These are phyloP conservation scores for Graphium sp. DNA, from an alignment of 2,329 filamentous ascomycete genomes.

Conservation along the genomic window DNA sequence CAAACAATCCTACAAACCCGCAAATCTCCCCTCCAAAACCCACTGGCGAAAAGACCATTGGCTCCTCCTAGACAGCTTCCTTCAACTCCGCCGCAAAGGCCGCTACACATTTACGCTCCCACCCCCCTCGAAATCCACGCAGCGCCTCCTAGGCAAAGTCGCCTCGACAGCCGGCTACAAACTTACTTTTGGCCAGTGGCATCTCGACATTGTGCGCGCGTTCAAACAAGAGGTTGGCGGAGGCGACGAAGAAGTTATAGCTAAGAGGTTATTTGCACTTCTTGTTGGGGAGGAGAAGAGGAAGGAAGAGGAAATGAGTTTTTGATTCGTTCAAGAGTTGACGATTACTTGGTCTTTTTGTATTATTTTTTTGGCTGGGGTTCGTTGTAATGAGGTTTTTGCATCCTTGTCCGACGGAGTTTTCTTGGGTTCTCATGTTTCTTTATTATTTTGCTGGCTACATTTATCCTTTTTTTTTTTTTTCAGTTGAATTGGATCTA, in stretches of 20 bases:
- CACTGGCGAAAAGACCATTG: slow-evolving; percentile 38
- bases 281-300: slow-evolving; percentile 29
- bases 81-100: slow-evolving; percentile 27
- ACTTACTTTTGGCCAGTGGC: slow-evolving; percentile 35
- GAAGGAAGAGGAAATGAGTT: slow-evolving; percentile 11
- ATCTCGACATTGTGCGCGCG: slow-evolving; percentile 38
- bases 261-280: slow-evolving; percentile 34
- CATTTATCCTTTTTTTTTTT: not conserved
- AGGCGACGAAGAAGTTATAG: slow-evolving; percentile 31
- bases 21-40: slow-evolving; percentile 4
- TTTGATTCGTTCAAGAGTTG: slow-evolving; percentile 14
- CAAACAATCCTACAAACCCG: too few species aligned
- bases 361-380: slow-evolving; percentile 5
- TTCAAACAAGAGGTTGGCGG: slow-evolving; percentile 28
- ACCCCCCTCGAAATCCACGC: slow-evolving; percentile 5
- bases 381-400: too few species aligned
- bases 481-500: not conserved
- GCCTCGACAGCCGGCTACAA: slow-evolving; percentile 26
- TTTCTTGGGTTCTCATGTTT: slow-evolving; percentile 5
- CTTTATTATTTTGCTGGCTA: slow-evolving; percentile 1
- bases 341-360: slow-evolving; percentile 5
- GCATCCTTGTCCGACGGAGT: too few species aligned
- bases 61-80: slow-evolving; percentile 31
- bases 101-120: slow-evolving; percentile 18
- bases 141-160: slow-evolving; percentile 26